Percentiles rank a stretch among this genome's conserved stretches.
Evolutionary conservation across 495 filamentous ascomycete genomes (phyloP).

Genomic region (Aspergillus coremiiformis): DNA sequence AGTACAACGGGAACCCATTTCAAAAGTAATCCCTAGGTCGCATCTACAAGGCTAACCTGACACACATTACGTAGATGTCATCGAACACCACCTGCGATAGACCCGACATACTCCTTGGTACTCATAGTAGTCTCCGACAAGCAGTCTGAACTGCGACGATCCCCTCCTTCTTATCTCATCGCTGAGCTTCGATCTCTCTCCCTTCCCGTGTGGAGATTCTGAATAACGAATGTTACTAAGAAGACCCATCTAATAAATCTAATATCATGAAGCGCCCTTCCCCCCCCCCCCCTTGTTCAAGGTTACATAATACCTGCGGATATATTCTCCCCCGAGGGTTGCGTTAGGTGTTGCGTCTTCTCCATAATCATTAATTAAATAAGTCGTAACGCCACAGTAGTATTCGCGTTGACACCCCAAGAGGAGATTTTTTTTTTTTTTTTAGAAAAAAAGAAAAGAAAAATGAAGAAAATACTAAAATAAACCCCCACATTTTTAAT

Average conservation of each 20-base stretch:
- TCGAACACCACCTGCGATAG: not conserved
- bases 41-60: not conserved
- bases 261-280: too few species aligned
- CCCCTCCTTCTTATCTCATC: not conserved
- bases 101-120: not conserved
- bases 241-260: conserved; percentile 6
- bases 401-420: not conserved
- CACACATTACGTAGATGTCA: conserved; percentile 5
- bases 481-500: too few species aligned
- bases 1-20: not conserved
- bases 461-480: too few species aligned
- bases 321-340: not conserved
- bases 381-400: not conserved
- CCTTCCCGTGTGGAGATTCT: not conserved
- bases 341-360: not conserved
- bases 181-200: not conserved
- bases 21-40: not conserved
- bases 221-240: too few species aligned
- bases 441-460: too few species aligned
- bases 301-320: not conserved
- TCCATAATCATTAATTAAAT: not conserved
- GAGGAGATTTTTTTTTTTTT: too few species aligned
- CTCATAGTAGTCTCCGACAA: not conserved
- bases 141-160: not conserved
- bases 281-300: not conserved